Conservation (phyloP, 176 grass and related monocot genomes). For the Cocos nucifera region DNA sequence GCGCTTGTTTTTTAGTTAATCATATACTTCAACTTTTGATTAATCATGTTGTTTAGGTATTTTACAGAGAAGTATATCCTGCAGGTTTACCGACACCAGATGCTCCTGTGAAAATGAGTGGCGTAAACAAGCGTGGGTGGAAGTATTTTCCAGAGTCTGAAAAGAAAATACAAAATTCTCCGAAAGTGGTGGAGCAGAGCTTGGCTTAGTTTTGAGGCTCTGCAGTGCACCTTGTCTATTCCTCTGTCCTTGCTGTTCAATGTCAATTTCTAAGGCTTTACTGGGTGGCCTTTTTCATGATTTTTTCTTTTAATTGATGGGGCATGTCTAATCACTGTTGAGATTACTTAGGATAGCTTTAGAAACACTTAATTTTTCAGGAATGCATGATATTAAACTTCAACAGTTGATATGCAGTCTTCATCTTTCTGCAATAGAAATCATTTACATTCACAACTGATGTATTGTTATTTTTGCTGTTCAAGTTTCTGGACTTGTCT, state of each 20-base stretch:
- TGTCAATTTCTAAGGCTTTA: too few relatives aligned
- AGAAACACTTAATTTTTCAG: too few relatives aligned
- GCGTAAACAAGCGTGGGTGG: constrained; percentile 74
- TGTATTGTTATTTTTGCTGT: too few relatives aligned
- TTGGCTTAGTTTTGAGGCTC: constrained; percentile 15
- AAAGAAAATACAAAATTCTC: constrained; percentile 30
- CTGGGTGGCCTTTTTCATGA: too few relatives aligned
- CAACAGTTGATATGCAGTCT: too few relatives aligned
- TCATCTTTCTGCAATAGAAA: too few relatives aligned
- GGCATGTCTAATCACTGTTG: too few relatives aligned
- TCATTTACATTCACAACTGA: too few relatives aligned
- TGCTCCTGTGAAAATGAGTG: constrained; percentile 44
- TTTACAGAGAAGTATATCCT: constrained; percentile 1
- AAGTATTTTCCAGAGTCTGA: constrained; percentile 57
- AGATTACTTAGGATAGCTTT: too few relatives aligned
- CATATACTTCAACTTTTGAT: background rate
- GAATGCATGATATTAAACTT: too few relatives aligned
- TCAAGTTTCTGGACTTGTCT: too few relatives aligned
- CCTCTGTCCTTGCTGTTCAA: background rate
- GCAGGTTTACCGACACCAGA: constrained; percentile 42
- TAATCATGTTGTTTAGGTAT: background rate
- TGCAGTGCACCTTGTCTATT: background rate
- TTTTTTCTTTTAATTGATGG: too few relatives aligned
- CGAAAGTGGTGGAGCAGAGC: constrained; percentile 19
- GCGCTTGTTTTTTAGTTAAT: background rate